These are phyloP conservation scores for Pichia californica DNA, from an alignment of 805 yeast species.

Conservation along the genomic window DNA sequence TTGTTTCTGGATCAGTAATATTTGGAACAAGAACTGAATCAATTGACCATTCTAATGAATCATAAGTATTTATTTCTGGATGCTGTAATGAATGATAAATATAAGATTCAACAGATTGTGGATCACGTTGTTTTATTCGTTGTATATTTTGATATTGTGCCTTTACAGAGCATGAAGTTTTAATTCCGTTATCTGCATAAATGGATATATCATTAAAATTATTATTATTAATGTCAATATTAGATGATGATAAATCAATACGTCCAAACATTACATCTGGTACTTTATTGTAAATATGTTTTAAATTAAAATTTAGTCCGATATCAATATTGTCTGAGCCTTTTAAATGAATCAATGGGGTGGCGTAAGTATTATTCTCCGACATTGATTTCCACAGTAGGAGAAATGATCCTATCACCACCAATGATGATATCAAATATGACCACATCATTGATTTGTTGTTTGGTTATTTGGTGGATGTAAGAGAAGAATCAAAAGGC, in stretches of 20 bases:
- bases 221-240: background rate
- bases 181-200: conserved; percentile 1
- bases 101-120: conserved; percentile 62
- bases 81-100: conserved; percentile 44
- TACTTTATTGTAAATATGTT: conserved; percentile 2
- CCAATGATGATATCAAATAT: background rate
- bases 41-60: conserved; percentile 62
- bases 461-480: background rate
- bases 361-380: background rate
- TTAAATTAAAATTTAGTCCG: conserved; percentile 1
- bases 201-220: no score
- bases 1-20: conserved; percentile 63
- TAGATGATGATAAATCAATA: conserved; percentile 1
- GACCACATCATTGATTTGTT: background rate
- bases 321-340: background rate
- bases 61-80: conserved; percentile 29
- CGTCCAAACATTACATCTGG: background rate
- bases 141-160: conserved; percentile 15
- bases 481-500: no score
- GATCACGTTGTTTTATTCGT: conserved; percentile 43
- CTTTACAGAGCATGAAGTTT: conserved; percentile 14
- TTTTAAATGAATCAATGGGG: background rate
- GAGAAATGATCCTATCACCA: background rate
- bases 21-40: conserved; percentile 58
- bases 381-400: background rate